These are phyloP conservation scores for Citrullus amarus DNA, from an alignment of 306 rosid genomes.

Conservation along the genomic window DNA sequence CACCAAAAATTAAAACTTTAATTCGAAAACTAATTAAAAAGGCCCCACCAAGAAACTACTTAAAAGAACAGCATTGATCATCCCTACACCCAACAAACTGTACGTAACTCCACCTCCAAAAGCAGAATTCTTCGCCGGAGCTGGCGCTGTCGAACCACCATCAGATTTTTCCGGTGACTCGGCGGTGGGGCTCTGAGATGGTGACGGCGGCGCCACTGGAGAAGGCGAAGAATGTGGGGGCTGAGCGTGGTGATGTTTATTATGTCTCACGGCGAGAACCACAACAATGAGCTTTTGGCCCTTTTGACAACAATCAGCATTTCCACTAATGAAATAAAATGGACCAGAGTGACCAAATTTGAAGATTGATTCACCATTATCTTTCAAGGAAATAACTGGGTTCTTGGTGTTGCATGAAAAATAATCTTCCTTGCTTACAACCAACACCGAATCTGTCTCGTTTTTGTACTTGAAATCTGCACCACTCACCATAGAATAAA, in stretches of 20 bases:
- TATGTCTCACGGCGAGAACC: conserved; percentile 31
- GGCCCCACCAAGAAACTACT: not conserved
- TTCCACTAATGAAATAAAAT: conserved; percentile 41
- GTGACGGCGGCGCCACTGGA: not conserved
- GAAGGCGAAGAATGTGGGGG: not conserved
- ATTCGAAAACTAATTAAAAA: not conserved
- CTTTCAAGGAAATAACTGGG: conserved; percentile 21
- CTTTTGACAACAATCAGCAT: conserved; percentile 23
- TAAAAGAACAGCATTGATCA: not conserved
- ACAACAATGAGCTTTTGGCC: conserved; percentile 41
- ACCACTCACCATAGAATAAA: not conserved
- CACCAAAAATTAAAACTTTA: not conserved
- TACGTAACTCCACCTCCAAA: not conserved
- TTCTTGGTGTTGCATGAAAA: conserved; percentile 40
- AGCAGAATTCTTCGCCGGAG: conserved; percentile 2
- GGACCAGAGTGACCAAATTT: conserved; percentile 41
- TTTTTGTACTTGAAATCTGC: conserved; percentile 59
- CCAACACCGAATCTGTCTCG: conserved; percentile 43
- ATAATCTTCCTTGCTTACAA: conserved; percentile 46
- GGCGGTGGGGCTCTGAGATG: not conserved
- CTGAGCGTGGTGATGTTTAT: not conserved
- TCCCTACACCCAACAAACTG: not conserved
- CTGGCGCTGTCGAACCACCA: not conserved
- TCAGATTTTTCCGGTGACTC: not conserved
- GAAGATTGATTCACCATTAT: conserved; percentile 37